Base-by-base conservation (phyloP, 2,329 filamentous ascomycete genomes). In the Phyllosticta capitalensis region DNA sequence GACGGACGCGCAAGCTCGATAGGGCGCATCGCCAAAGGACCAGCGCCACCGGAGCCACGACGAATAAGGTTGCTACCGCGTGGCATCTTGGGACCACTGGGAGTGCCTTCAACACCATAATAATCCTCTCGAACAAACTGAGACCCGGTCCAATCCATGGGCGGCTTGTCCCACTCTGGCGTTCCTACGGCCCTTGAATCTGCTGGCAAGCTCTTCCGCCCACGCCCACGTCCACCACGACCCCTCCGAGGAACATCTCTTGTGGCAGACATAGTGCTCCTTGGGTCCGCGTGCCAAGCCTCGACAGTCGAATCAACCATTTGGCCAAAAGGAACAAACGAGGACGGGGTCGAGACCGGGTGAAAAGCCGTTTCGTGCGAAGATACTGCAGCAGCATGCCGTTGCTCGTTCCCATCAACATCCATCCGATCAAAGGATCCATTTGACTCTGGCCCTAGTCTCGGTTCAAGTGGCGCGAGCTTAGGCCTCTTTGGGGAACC, bases 401-500 rank as follows among this genome's bases (percentile, higher is more conserved):
- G 17, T 4, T 45, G 17, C 12, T 45, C 38, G 17, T 45, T n/a
- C 5, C 14, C n/a, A n/a, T 65, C 65, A 9, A 64, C 65, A 33
- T 68, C 66, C 63, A 65, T 64, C 17, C 65, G 63, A 5, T 67
- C 64, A 38, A 66, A 65, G 4, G 51, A 12, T 24, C 30, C 30
- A 14, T 14, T 55, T n/a, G 56, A 30, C 17, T 64, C 65, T 54
- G 68, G 70, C 24, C 64, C 64, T 10, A 65, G 65, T 38, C 73
- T 65, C 24, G 73, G 69, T 65, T 75, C 72, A 24, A 72, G 62
- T 3, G 72, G 72, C 14, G 70, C 74, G 17, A 78, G 67, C 62
- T 72, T 76, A n/a, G 72, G 75, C 22, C 77, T 70, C 61, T 79
- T 79, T 1, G 76, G 73, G 9, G 75, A 76, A 54, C 69, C 74